phyloP scores from a whole-genome alignment of 2,329 filamentous ascomycete genomes.

The Alternaria ventricosa region DNA sequence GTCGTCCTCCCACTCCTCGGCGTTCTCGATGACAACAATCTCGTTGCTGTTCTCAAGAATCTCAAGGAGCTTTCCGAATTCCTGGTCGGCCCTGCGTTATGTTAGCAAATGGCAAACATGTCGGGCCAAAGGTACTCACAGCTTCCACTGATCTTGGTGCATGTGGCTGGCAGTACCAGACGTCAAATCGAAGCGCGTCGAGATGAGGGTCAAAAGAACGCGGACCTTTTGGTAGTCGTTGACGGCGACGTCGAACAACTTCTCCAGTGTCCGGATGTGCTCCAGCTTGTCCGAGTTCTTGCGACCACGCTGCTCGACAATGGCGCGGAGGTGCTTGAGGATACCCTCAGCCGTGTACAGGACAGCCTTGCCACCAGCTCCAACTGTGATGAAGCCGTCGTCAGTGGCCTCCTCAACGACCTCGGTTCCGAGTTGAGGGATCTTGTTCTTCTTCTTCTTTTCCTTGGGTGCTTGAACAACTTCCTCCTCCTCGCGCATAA shows the following conservation, averaged over 20 bases:
- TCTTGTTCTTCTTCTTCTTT: conserved; percentile 55
- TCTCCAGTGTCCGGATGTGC: conserved; percentile 98
- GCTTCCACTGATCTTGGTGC: conserved; percentile 96
- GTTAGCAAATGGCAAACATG: conserved; percentile 10
- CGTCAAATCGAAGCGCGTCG: conserved; percentile 91
- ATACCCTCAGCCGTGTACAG: conserved; percentile 97
- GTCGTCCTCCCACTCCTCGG: conserved; percentile 99
- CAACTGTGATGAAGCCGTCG: conserved; percentile 87
- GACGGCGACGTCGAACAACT: conserved; percentile 84
- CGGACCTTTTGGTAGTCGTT: conserved; percentile 95
- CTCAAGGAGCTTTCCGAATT: conserved; percentile 77
- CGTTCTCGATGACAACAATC: conserved; percentile 86
- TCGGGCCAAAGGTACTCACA: conserved; percentile 50
- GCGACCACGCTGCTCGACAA: conserved; percentile 95
- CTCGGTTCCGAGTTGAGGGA: conserved; percentile 59
- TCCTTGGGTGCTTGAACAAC: conserved; percentile 67
- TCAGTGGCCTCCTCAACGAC: conserved; percentile 67
- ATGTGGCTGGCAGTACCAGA: conserved; percentile 81
- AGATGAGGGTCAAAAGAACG: conserved; percentile 88
- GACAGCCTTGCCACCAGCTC: conserved; percentile 85
- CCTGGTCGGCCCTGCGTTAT: conserved; percentile 71
- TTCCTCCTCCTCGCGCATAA: conserved; percentile 84
- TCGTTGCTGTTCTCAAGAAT: conserved; percentile 80
- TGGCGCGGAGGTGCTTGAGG: conserved; percentile 91
- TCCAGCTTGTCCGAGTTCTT: conserved; percentile 97